Percentiles rank a stretch among this genome's conserved stretches.
Conservation (phyloP, 2,329 filamentous ascomycete genomes). For the Penicillium brasilianum region DNA sequence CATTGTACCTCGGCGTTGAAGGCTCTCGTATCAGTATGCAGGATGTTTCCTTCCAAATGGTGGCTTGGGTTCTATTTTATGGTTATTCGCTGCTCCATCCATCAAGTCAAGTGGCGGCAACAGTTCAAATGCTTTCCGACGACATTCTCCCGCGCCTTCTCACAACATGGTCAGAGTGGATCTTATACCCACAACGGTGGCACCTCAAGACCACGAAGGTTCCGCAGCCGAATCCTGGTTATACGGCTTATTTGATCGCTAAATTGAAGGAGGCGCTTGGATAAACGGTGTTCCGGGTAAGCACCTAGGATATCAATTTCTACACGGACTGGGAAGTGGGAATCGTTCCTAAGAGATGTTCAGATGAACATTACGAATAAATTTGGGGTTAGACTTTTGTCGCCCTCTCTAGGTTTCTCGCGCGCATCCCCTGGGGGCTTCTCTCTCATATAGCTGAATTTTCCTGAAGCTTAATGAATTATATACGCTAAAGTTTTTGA, state of each 20-base stretch:
- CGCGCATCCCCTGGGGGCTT: too few species aligned
- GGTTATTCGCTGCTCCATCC: background rate
- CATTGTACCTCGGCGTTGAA: constrained; percentile 12
- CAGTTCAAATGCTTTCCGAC: constrained; percentile 7
- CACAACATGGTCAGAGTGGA: constrained; percentile 20
- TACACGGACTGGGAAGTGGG: background rate
- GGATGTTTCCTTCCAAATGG: background rate
- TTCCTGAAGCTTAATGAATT: background rate
- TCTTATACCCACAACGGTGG: background rate
- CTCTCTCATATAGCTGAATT: too few species aligned
- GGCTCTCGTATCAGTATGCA: background rate
- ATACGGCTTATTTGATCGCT: background rate
- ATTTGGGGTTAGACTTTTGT: too few species aligned
- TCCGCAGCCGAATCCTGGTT: background rate
- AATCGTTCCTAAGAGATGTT: background rate
- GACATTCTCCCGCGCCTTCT: constrained; percentile 25
- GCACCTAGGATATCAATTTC: background rate
- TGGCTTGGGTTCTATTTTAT: background rate
- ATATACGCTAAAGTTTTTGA: background rate
- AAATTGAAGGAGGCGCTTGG: background rate
- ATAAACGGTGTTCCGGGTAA: background rate
- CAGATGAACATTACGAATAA: too few species aligned
- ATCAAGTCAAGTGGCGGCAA: background rate
- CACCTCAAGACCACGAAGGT: background rate
- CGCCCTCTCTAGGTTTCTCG: too few species aligned